A percentile compares a stretch with the other conserved stretches of the same genome.
Conservation (phyloP, 768 basidiomycete species). For the Phlebiopsis flavidoalba region DNA sequence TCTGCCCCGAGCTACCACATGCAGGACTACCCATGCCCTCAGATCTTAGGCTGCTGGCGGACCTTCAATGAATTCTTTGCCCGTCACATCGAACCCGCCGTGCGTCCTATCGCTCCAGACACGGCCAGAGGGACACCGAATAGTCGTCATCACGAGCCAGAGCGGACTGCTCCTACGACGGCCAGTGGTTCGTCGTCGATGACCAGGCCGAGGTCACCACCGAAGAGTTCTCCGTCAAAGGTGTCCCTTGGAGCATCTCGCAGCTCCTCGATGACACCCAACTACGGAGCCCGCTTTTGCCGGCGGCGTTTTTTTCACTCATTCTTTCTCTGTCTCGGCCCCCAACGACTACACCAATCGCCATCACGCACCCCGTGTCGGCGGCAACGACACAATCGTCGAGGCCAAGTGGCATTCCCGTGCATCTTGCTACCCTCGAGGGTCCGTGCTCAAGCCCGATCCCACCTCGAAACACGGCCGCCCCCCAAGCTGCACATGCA, state of each 20-base stretch:
- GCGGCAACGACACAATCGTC: slow-evolving; percentile 12
- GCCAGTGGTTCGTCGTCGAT: slow-evolving; percentile 11
- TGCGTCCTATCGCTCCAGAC: slow-evolving; percentile 7
- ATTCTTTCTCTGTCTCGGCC: slow-evolving; percentile 16
- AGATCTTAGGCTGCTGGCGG: slow-evolving; percentile 12
- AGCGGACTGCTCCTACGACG: slow-evolving; percentile 14
- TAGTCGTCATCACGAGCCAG: slow-evolving; percentile 10
- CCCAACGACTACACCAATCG: slow-evolving; percentile 18
- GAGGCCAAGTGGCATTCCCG: slow-evolving; percentile 15
- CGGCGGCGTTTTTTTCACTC: slow-evolving; percentile 14
- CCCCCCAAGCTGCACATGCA: not conserved
- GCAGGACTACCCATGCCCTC: slow-evolving; percentile 11
- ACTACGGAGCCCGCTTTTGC: slow-evolving; percentile 8
- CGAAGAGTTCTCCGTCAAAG: slow-evolving; percentile 14
- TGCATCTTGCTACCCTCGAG: slow-evolving; percentile 20
- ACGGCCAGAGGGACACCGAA: not conserved
- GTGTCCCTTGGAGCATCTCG: slow-evolving; percentile 16
- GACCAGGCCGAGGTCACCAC: slow-evolving; percentile 2
- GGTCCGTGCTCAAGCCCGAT: slow-evolving; percentile 5
- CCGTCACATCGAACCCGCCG: slow-evolving; percentile 9
- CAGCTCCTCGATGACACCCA: slow-evolving; percentile 13
- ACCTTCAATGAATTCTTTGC: slow-evolving; percentile 21
- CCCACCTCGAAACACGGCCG: not conserved
- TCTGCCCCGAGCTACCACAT: slow-evolving; percentile 11
- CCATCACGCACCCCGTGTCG: slow-evolving; percentile 19